phyloP scores from a whole-genome alignment of 805 yeast genomes.

The Metschnikowia baotianmanensis region DNA sequence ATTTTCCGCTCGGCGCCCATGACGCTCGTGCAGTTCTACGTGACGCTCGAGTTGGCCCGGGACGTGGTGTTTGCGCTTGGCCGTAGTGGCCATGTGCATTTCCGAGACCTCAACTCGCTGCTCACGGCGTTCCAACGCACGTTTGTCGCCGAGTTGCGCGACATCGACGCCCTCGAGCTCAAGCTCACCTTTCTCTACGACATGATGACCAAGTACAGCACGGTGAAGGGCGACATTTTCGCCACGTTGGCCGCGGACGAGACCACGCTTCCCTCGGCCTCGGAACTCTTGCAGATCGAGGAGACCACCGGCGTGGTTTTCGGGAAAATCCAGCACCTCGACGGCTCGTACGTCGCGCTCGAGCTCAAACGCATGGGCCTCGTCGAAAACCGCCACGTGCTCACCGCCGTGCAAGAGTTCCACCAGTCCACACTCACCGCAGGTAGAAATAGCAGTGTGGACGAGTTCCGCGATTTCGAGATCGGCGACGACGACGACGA shows the following conservation, averaged over 20 bases:
- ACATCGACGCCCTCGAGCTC: conserved; percentile 33
- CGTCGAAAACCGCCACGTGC: conserved; percentile 37
- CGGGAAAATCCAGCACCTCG: conserved; percentile 37
- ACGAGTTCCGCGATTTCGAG: conserved; percentile 21
- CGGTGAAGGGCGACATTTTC: conserved; percentile 25
- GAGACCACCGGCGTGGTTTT: conserved; percentile 24
- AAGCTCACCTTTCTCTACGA: conserved; percentile 28
- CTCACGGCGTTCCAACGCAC: conserved; percentile 47
- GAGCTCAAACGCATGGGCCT: conserved; percentile 23
- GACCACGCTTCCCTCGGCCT: conserved; percentile 28
- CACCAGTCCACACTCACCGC: conserved; percentile 24
- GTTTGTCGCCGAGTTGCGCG: conserved; percentile 40
- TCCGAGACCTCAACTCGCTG: conserved; percentile 48
- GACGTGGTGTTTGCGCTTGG: conserved; percentile 42
- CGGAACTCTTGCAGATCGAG: conserved; percentile 36
- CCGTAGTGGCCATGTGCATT: conserved; percentile 40
- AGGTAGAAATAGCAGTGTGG: conserved; percentile 6
- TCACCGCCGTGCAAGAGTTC: conserved; percentile 32
- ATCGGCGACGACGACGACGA: conserved; percentile 25
- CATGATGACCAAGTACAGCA: conserved; percentile 31
- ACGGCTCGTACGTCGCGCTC: conserved; percentile 30
- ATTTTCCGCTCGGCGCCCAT: conserved; percentile 48
- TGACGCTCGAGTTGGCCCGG: conserved; percentile 44
- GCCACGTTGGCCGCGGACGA: conserved; percentile 50
- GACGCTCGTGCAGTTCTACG: conserved; percentile 48